Conservation (phyloP, 2,329 filamentous ascomycete genomes). For the Nemania sp. region DNA sequence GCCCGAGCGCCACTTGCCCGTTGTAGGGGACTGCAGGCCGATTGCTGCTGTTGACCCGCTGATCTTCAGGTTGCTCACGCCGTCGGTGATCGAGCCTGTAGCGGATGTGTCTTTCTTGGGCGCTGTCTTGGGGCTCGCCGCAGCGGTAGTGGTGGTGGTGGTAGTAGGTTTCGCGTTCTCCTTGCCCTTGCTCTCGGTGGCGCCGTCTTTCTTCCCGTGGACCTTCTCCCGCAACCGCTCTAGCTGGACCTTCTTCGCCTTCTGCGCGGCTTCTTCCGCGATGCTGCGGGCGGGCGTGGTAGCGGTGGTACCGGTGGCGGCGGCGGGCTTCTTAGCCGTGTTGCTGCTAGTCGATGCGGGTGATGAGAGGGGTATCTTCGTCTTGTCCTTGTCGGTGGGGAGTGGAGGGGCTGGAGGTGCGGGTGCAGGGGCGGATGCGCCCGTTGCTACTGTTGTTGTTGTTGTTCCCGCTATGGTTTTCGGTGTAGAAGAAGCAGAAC, state of each 20-base stretch:
- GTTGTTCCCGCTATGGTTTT: slow-evolving; percentile 7
- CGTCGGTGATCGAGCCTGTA: slow-evolving; percentile 37
- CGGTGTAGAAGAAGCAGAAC: slow-evolving; percentile 52
- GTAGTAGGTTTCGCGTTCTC: slow-evolving; percentile 30
- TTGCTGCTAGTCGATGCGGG: slow-evolving; percentile 13
- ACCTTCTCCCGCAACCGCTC: slow-evolving; percentile 67
- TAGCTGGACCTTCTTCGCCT: slow-evolving; percentile 70
- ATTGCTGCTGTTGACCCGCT: slow-evolving; percentile 17
- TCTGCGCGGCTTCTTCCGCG: slow-evolving; percentile 74
- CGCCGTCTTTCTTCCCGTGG: slow-evolving; percentile 58
- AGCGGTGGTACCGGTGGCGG: slow-evolving; percentile 44
- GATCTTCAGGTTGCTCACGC: slow-evolving; percentile 41
- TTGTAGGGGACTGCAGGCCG: slow-evolving; percentile 61
- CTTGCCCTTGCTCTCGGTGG: slow-evolving; percentile 32
- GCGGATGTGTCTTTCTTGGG: slow-evolving; percentile 29
- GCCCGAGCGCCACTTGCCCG: slow-evolving; percentile 56
- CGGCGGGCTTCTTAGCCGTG: slow-evolving; percentile 42
- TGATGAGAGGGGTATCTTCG: slow-evolving; percentile 43
- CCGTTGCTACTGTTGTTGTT: slow-evolving; percentile 37
- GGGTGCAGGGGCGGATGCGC: slow-evolving; percentile 39
- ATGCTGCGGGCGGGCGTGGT: slow-evolving; percentile 62
- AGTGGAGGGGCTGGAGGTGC: slow-evolving; percentile 45
- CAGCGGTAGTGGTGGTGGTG: background rate
- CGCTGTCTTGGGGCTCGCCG: slow-evolving; percentile 15
- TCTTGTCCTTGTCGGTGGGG: slow-evolving; percentile 50